Base-by-base conservation (phyloP, 2,329 filamentous ascomycete species). In the Clarireedia homoeocarpa region DNA sequence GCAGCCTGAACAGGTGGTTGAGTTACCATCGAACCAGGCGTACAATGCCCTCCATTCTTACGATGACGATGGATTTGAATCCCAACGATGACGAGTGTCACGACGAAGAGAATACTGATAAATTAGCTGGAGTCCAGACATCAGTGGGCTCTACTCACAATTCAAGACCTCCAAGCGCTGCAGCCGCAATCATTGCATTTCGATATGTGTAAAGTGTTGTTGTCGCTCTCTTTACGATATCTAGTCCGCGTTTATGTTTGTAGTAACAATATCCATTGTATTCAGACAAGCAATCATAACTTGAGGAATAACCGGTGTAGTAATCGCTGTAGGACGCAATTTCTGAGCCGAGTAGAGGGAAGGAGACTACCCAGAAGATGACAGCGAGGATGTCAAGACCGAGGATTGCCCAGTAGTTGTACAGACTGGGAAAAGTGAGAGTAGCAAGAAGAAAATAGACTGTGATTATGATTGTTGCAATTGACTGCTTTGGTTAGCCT, bases 391-490 rank as follows among this genome's bases (percentile, higher is more conserved):
- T 46, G 14, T 56, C 53, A 14, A 56, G 53, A 26, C 27, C 48
- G 12, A 56, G 39, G 15, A 56, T 30, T 7, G 48, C 53, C 48
- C 48, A 56, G 27, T 51, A 51, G 48, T 56, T 56, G 24, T 56
- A 56, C 2, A 52, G 9, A 14, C 3, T 14, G 4, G 48, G 53
- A 17, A 20, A 23, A 12, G 10, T 9, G 1, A 34, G 23, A 12
- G 36, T 52, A n/a, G 53, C 48, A 6, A 14, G 5, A 3, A 56
- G 34, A 12, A 52, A 24, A 45, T 56, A 56, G 53, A 40, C 2
- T 23, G 38, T 36, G 9, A 52, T 45, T 6, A 56, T 23, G 9
- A 52, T 40, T 27, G 53, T 45, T n/a, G 46, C 23, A 6, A 20
- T 14, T 6, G 53, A 27, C 53, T 56, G 40, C 4, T 12, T 34